phyloP scores from a whole-genome alignment of 1,284 basidiomycete genomes.

The Schizophyllum commune region DNA sequence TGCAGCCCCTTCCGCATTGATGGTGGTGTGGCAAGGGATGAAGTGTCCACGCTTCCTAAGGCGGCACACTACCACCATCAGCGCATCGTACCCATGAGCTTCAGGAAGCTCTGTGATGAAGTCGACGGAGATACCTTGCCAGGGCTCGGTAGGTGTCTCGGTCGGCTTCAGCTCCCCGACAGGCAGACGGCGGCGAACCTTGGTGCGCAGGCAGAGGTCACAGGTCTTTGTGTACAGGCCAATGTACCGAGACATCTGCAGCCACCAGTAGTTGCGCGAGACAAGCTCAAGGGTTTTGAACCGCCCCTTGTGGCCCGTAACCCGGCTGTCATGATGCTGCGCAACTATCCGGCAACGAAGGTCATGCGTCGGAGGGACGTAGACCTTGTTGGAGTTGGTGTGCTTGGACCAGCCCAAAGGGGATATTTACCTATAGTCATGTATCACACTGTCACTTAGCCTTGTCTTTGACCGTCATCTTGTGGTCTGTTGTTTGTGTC shows the following conservation, averaged over 20 bases:
- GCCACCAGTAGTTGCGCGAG: slow-evolving; percentile 36
- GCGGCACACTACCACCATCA: slow-evolving; percentile 29
- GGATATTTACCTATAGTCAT: no score
- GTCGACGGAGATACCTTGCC: slow-evolving; percentile 25
- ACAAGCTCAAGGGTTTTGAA: slow-evolving; percentile 29
- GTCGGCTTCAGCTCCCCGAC: slow-evolving; percentile 20
- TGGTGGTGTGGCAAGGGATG: slow-evolving; percentile 20
- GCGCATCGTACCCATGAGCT: slow-evolving; percentile 23
- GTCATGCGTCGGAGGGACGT: slow-evolving; percentile 14
- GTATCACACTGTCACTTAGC: no score
- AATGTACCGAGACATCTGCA: slow-evolving; percentile 21
- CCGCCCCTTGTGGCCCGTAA: slow-evolving; percentile 33
- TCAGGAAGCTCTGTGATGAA: slow-evolving; percentile 29
- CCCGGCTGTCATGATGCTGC: slow-evolving; percentile 21
- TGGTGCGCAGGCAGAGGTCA: slow-evolving; percentile 28
- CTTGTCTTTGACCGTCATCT: no score
- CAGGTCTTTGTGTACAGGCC: slow-evolving; percentile 30
- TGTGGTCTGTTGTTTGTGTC: no score
- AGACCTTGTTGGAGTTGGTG: no score
- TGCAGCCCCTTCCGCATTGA: slow-evolving; percentile 20
- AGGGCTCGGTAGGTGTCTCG: slow-evolving; percentile 17
- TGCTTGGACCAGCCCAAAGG: no score
- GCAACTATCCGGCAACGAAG: slow-evolving; percentile 17
- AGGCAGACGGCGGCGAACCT: slow-evolving; percentile 16
- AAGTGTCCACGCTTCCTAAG: slow-evolving; percentile 25